These are phyloP conservation scores for Gaultheria prostrata DNA, from an alignment of 148 eudicot species.

Conservation along the genomic window DNA sequence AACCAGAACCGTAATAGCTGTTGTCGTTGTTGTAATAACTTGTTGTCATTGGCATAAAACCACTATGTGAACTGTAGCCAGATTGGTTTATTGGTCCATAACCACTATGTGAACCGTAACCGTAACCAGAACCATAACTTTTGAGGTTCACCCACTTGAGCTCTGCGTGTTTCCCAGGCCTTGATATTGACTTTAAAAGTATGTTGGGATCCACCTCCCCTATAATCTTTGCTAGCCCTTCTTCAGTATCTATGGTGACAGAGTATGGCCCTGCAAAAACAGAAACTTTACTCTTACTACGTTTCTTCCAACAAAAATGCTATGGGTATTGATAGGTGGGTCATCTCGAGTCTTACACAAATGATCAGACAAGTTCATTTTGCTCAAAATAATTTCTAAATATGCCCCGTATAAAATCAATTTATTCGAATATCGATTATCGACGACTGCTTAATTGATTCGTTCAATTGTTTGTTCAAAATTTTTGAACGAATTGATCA, in stretches of 20 bases:
- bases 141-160: conserved; percentile 24
- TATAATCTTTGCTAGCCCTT: conserved; percentile 22
- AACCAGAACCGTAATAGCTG: background rate
- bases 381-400: background rate
- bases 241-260: conserved; percentile 23
- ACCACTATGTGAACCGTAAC: too few species aligned
- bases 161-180: conserved; percentile 33
- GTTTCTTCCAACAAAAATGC: background rate
- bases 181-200: conserved; percentile 24
- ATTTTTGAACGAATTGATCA: too few species aligned
- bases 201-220: conserved; percentile 36
- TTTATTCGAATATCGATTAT: background rate
- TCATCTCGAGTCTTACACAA: background rate
- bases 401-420: background rate
- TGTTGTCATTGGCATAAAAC: background rate
- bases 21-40: background rate
- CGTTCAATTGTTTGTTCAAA: background rate
- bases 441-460: background rate
- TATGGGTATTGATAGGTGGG: background rate
- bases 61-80: background rate
- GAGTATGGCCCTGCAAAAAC: conserved; percentile 22
- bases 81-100: too few species aligned
- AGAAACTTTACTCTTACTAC: background rate
- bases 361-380: background rate
- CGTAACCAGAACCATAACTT: background rate